These are phyloP conservation scores for Pisolithus albus DNA, from an alignment of 768 basidiomycete genomes.

Conservation along the genomic window DNA sequence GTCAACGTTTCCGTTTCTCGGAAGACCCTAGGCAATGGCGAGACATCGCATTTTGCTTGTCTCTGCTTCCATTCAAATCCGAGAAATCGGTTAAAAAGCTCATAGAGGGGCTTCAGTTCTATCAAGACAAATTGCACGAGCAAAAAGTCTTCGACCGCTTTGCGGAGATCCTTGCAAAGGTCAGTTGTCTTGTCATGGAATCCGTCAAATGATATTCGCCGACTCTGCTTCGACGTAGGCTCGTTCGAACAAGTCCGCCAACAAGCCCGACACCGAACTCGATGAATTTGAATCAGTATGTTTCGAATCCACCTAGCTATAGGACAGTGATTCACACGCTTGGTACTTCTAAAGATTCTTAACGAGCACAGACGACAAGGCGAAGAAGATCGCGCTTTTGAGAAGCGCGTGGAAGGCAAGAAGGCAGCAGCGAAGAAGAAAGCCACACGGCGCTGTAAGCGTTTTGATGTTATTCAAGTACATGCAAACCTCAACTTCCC, in stretches of 20 bases:
- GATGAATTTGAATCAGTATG: slow-evolving; percentile 88
- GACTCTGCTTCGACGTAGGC: slow-evolving; percentile 40
- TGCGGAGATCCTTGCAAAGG: slow-evolving; percentile 88
- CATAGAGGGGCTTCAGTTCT: slow-evolving; percentile 85
- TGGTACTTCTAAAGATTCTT: slow-evolving; percentile 51
- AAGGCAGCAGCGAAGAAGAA: slow-evolving; percentile 73
- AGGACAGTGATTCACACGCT: neutral
- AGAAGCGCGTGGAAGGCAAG: slow-evolving; percentile 80
- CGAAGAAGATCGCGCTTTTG: slow-evolving; percentile 84
- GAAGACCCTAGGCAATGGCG: slow-evolving; percentile 94
- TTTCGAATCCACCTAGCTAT: neutral
- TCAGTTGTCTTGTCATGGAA: slow-evolving; percentile 20
- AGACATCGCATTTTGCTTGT: slow-evolving; percentile 93
- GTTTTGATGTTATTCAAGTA: neutral
- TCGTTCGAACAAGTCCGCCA: slow-evolving; percentile 83
- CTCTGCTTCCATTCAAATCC: slow-evolving; percentile 92
- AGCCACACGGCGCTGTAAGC: slow-evolving; percentile 45
- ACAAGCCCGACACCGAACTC: slow-evolving; percentile 88
- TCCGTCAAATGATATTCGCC: neutral
- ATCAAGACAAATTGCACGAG: slow-evolving; percentile 95
- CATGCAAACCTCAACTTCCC: neutral
- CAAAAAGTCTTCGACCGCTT: slow-evolving; percentile 73
- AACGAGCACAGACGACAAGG: slow-evolving; percentile 80
- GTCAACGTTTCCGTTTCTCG: slow-evolving; percentile 86
- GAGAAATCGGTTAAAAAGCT: slow-evolving; percentile 95